Conservation (phyloP, 495 filamentous ascomycete species). For the Cudoniella acicularis region DNA sequence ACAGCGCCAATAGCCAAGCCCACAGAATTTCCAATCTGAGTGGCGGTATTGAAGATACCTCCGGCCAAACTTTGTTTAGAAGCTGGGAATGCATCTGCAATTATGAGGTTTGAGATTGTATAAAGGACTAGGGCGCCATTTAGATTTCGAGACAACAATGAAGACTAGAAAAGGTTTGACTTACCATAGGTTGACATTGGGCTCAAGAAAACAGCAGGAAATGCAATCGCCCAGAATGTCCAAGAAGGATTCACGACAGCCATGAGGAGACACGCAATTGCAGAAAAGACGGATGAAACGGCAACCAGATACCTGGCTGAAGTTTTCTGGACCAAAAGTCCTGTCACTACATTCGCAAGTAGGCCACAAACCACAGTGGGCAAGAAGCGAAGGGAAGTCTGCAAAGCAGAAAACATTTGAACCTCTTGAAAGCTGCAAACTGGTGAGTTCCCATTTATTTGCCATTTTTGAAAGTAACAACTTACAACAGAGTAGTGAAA, state of each 20-base stretch:
- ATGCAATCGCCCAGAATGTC: constrained; percentile 54
- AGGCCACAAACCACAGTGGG: constrained; percentile 51
- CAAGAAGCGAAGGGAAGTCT: constrained; percentile 49
- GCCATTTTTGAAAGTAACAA: background rate
- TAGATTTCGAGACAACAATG: too few relatives aligned
- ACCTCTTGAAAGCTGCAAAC: constrained; percentile 43
- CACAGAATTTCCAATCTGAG: constrained; percentile 57
- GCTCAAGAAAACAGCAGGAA: constrained; percentile 34
- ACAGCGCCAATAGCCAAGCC: constrained; percentile 53
- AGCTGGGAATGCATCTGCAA: constrained; percentile 51
- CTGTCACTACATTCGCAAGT: constrained; percentile 49
- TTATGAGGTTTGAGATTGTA: constrained; percentile 56
- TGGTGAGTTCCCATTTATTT: background rate
- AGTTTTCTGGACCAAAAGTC: constrained; percentile 50
- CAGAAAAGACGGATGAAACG: constrained; percentile 39
- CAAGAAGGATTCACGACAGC: constrained; percentile 36
- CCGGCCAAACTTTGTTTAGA: constrained; percentile 57
- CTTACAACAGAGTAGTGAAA: constrained; percentile 39
- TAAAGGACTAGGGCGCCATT: constrained; percentile 47
- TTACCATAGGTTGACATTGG: constrained; percentile 6
- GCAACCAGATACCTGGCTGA: constrained; percentile 43
- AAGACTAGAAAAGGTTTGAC: too few relatives aligned
- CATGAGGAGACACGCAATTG: constrained; percentile 49
- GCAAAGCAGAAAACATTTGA: constrained; percentile 39
- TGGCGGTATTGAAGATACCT: constrained; percentile 60